Conservation (phyloP, 2,329 filamentous ascomycete species). For the Paecilomyces sp. region DNA sequence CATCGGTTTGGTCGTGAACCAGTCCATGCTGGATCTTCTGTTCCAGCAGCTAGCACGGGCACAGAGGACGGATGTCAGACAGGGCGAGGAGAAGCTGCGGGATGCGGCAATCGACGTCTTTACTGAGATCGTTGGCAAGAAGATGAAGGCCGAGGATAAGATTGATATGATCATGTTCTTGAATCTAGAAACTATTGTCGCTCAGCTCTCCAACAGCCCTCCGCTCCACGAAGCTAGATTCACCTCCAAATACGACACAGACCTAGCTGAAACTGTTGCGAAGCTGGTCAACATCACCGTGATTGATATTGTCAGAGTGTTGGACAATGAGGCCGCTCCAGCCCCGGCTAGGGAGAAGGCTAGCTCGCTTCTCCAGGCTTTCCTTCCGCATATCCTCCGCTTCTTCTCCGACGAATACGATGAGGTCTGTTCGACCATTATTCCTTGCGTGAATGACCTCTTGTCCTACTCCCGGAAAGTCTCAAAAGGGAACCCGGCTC, state of each 20-base stretch:
- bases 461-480: conserved; percentile 84
- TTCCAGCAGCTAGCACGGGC: conserved; percentile 80
- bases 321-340: conserved; percentile 61
- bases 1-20: conserved; percentile 86
- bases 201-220: conserved; percentile 76
- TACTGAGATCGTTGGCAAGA: conserved; percentile 93
- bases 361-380: conserved; percentile 72
- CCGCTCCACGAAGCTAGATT: conserved; percentile 70
- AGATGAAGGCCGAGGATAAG: conserved; percentile 93
- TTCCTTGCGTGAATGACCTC: conserved; percentile 85
- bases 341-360: conserved; percentile 64
- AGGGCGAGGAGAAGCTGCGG: conserved; percentile 74
- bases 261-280: conserved; percentile 88
- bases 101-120: conserved; percentile 91
- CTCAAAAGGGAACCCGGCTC: conserved; percentile 52
- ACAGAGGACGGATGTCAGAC: conserved; percentile 50
- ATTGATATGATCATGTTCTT: conserved; percentile 83
- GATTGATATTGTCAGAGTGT: conserved; percentile 75
- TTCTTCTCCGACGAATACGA: conserved; percentile 98
- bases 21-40: conserved; percentile 75
- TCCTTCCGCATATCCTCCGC: conserved; percentile 78
- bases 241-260: conserved; percentile 85
- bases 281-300: conserved; percentile 90
- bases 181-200: conserved; percentile 76
- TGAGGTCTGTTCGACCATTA: conserved; percentile 93